These are phyloP conservation scores for Boletus semigastroideus DNA, from an alignment of 1,284 basidiomycete genomes.

Conservation along the genomic window DNA sequence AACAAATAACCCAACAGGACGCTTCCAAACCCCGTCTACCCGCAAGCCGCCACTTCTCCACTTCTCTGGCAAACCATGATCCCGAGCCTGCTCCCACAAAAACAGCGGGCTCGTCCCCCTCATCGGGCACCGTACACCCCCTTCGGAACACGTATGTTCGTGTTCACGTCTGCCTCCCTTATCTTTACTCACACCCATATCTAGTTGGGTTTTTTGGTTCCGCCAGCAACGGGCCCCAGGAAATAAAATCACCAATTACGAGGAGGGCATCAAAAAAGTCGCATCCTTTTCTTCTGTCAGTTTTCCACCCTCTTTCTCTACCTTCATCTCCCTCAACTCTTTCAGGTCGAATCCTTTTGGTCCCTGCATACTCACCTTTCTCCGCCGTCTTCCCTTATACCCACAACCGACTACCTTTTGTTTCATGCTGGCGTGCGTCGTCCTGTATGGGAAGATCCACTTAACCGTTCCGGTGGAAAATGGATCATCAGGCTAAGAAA, in stretches of 20 bases:
- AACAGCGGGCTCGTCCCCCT: slow-evolving; percentile 15
- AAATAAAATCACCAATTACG: slow-evolving; percentile 78
- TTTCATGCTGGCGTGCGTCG: slow-evolving; percentile 80
- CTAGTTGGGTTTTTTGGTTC: slow-evolving; percentile 85
- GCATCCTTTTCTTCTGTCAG: slow-evolving; percentile 73
- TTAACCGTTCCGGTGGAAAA: slow-evolving; percentile 86
- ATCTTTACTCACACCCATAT: slow-evolving; percentile 16
- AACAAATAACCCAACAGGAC: slow-evolving; percentile 9
- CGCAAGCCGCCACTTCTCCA: slow-evolving; percentile 74
- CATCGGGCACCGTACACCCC: slow-evolving; percentile 53
- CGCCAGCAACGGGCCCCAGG: slow-evolving; percentile 79
- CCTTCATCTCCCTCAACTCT: slow-evolving; percentile 7
- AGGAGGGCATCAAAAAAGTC: slow-evolving; percentile 85
- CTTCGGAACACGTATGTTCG: slow-evolving; percentile 82
- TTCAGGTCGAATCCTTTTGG: slow-evolving; percentile 81
- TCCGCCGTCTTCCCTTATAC: slow-evolving; percentile 67
- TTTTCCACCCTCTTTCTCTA: slow-evolving; percentile 9
- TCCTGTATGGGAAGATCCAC: slow-evolving; percentile 89
- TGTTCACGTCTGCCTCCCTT: slow-evolving; percentile 15
- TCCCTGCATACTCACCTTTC: slow-evolving; percentile 78
- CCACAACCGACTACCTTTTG: slow-evolving; percentile 83
- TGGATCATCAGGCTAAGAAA: slow-evolving; percentile 88
- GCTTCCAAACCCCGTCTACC: slow-evolving; percentile 45
- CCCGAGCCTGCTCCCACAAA: slow-evolving; percentile 32
- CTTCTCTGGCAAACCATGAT: slow-evolving; percentile 47